Conservation (phyloP, 2,329 filamentous ascomycete genomes). For the Purpureocillium takamizusanense region DNA sequence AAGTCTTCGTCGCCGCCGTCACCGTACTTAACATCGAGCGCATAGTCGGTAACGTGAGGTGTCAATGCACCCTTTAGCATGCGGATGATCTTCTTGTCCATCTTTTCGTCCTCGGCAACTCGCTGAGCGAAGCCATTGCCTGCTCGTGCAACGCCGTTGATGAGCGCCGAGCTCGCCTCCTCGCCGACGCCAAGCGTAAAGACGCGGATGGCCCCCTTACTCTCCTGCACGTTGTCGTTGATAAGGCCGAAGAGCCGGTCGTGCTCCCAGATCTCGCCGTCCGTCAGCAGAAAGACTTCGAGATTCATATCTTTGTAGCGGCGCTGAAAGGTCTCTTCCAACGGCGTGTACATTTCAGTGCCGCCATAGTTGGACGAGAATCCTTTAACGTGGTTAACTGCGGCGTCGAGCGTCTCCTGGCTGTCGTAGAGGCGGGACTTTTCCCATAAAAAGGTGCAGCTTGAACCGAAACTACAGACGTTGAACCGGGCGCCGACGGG, state of each 20-base stretch:
- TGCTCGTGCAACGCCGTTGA: constrained; percentile 44
- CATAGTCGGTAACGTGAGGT: constrained; percentile 56
- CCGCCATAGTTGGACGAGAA: constrained; percentile 42
- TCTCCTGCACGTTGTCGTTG: constrained; percentile 27
- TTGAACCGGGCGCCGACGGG: constrained; percentile 59
- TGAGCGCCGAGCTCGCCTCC: constrained; percentile 39
- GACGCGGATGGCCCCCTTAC: constrained; percentile 35
- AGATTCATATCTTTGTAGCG: constrained; percentile 37
- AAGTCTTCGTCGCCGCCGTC: constrained; percentile 39
- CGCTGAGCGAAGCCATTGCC: constrained; percentile 53
- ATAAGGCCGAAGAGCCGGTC: constrained; percentile 34
- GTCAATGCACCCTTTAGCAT: constrained; percentile 66
- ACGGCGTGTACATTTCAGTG: constrained; percentile 40
- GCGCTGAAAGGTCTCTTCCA: constrained; percentile 32
- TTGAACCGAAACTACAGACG: constrained; percentile 56
- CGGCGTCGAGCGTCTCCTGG: constrained; percentile 31
- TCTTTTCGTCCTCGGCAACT: constrained; percentile 53
- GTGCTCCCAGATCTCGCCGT: constrained; percentile 45
- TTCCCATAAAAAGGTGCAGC: constrained; percentile 35
- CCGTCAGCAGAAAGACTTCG: constrained; percentile 47
- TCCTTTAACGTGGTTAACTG: constrained; percentile 28
- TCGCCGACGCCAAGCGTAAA: constrained; percentile 48
- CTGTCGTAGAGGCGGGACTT: constrained; percentile 35
- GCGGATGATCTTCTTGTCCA: constrained; percentile 59
- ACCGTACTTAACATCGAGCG: constrained; percentile 52